Evolutionary conservation across 2,329 filamentous ascomycete species (phyloP).

Genomic region (Phoma sp.): DNA sequence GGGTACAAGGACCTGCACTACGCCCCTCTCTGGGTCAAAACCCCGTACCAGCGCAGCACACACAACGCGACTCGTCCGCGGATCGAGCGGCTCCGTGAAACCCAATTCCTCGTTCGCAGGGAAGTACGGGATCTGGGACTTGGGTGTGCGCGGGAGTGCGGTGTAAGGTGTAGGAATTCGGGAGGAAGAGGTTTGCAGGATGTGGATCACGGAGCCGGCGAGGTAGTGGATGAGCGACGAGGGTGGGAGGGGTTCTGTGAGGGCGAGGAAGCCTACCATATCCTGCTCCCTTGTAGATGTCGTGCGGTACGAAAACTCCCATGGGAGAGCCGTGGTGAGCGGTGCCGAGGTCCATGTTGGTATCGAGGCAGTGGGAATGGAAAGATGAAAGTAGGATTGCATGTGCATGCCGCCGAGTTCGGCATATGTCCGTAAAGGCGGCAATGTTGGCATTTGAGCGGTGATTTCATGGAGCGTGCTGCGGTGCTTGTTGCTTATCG

Average conservation of each 20-base stretch:
- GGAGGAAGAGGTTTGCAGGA: slow-evolving; percentile 67
- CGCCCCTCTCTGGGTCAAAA: slow-evolving; percentile 63
- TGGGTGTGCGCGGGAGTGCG: slow-evolving; percentile 51
- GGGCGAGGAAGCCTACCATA: slow-evolving; percentile 70
- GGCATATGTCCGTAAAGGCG: slow-evolving; percentile 64
- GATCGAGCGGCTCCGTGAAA: slow-evolving; percentile 61
- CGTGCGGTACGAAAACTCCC: slow-evolving; percentile 67
- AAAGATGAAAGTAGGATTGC: slow-evolving; percentile 78
- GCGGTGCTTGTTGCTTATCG: slow-evolving; percentile 46
- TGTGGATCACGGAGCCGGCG: slow-evolving; percentile 73
- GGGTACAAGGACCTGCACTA: slow-evolving; percentile 72
- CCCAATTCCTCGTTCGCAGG: slow-evolving; percentile 55
- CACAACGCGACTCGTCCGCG: slow-evolving; percentile 64
- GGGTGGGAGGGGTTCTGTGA: slow-evolving; percentile 68
- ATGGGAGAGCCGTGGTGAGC: slow-evolving; percentile 65
- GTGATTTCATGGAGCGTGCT: slow-evolving; percentile 62
- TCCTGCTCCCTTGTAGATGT: slow-evolving; percentile 54
- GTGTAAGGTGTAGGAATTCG: slow-evolving; percentile 31
- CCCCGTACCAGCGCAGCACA: slow-evolving; percentile 75
- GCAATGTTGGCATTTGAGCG: slow-evolving; percentile 55
- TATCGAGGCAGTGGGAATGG: slow-evolving; percentile 19
- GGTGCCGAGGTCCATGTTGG: slow-evolving; percentile 62
- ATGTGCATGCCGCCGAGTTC: slow-evolving; percentile 77
- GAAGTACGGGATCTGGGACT: slow-evolving; percentile 69
- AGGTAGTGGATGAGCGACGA: slow-evolving; percentile 69